Base-by-base conservation (phyloP, 2,329 filamentous ascomycete species). In the Aspergillus transmontanensis region DNA sequence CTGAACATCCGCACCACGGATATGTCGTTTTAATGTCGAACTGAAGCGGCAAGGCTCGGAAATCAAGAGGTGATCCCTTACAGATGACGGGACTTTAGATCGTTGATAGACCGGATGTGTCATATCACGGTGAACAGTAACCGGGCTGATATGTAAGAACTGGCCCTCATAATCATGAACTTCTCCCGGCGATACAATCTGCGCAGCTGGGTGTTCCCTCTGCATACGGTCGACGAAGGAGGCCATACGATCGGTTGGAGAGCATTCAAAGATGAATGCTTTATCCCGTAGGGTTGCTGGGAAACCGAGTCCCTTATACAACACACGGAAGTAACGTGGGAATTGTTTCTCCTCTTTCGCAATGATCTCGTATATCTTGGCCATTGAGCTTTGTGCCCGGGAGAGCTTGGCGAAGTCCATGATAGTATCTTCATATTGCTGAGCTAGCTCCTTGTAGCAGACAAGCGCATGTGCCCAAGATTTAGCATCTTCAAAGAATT, bases 351-450 rank as follows among this genome's bases (percentile, higher is more conserved):
- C 90, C 71, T 92, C 91, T 81, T 92, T 94, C 12, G 91, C 86
- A 65, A 97, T 91, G 16, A 86, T 90, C 76, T 98, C 95, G 76
- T 97, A 94, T 28, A 98, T 93, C 57, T 90, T 92, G 23, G 94
- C 94, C 80, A 97, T 97, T 7, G 94, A 93, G 64, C 93, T 86
- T 76, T 97, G 90, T 0, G 94, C 91, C 65, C 94, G 87, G 0
- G 95, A 94, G 28, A 99, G 85, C 79, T 99, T 97, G 39, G 90
- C 85, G 71, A 96, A 97, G 78, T 99, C 95, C 76, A 94, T 97
- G 0, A 91, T 81, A 64, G 93, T 96, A 68, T 86, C 87, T 80
- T 97, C 93, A 75, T 98, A 99, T 78, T 98, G 93, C n/a, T 83
- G 80, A 55, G 94, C 91, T 58, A 99, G 87, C 78, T 99, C 94